A percentile compares a stretch with the other conserved stretches of the same genome.
Conservation (phyloP, 805 yeast genomes). For the Scheffersomyces lignosus region DNA sequence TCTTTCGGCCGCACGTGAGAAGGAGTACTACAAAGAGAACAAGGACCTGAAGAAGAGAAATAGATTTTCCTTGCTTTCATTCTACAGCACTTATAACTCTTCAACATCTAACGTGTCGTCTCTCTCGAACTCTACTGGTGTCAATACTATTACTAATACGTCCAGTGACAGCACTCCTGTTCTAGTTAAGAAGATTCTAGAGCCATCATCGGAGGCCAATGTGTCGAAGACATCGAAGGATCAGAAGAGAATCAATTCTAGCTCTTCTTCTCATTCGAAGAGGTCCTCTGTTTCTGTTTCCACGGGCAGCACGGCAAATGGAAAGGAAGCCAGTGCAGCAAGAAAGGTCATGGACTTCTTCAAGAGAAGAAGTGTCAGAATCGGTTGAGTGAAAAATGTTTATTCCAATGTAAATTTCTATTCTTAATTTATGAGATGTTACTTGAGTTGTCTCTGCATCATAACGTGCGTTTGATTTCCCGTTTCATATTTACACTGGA, state of each 20-base stretch:
- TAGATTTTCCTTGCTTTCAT: slow-evolving; percentile 44
- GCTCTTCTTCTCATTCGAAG: slow-evolving; percentile 28
- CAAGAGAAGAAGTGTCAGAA: slow-evolving; percentile 55
- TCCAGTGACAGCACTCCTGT: slow-evolving; percentile 7
- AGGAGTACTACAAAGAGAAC: slow-evolving; percentile 28
- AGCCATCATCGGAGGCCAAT: slow-evolving; percentile 31
- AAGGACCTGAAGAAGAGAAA: slow-evolving; percentile 35
- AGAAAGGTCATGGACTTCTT: slow-evolving; percentile 76
- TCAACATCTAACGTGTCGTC: slow-evolving; percentile 4
- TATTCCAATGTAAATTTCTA: too few species aligned
- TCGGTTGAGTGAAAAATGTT: slow-evolving; percentile 14
- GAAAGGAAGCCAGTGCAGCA: slow-evolving; percentile 71
- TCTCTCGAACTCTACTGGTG: slow-evolving; percentile 5
- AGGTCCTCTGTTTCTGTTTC: slow-evolving; percentile 24
- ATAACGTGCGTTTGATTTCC: too few species aligned
- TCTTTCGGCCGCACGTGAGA: too few species aligned
- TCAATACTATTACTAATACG: slow-evolving; percentile 5
- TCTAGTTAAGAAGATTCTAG: slow-evolving; percentile 27
- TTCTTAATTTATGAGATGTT: too few species aligned
- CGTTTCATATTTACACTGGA: too few species aligned
- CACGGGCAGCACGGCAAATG: slow-evolving; percentile 24
- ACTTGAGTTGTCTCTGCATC: too few species aligned
- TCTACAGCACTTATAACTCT: slow-evolving; percentile 33
- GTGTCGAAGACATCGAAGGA: slow-evolving; percentile 15
- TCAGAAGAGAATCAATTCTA: slow-evolving; percentile 24